These are phyloP conservation scores for Schizothecium vesticola DNA, from an alignment of 495 filamentous ascomycete species.

Conservation along the genomic window DNA sequence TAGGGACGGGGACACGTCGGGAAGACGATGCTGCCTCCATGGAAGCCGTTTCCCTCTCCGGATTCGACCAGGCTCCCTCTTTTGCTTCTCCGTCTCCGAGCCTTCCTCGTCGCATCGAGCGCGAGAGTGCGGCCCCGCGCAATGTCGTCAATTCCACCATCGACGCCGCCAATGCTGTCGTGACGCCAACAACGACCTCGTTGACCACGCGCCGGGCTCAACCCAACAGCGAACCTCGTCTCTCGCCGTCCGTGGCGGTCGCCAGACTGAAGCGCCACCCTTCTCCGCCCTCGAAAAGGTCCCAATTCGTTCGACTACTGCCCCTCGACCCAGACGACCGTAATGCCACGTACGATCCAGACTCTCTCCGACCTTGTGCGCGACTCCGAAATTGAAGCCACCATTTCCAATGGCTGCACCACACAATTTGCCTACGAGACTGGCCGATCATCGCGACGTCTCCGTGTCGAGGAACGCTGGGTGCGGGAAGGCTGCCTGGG, in stretches of 20 bases:
- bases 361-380: constrained; percentile 10
- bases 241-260: not conserved
- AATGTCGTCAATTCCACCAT: not conserved
- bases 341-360: constrained; percentile 7
- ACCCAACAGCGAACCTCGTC: not conserved
- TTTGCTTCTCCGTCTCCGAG: not conserved
- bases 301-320: not conserved
- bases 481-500: constrained; percentile 6
- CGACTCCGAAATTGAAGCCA: constrained; percentile 12
- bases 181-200: not conserved
- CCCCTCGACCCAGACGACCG: not conserved
- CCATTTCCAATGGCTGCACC: not conserved
- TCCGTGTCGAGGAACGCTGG: constrained; percentile 10
- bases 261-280: not conserved
- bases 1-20: not conserved
- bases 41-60: not conserved
- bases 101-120: not conserved
- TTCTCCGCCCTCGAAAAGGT: not conserved
- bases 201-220: not conserved
- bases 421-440: constrained; percentile 2
- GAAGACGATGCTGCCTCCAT: not conserved
- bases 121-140: not conserved
- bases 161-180: not conserved
- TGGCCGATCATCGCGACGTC: constrained; percentile 5
- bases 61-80: constrained; percentile 1